Percentiles rank a stretch among this genome's conserved stretches.
Evolutionary conservation across 2,329 filamentous ascomycete genomes (phyloP).

Genomic region (Pseudogymnoascus sp.): DNA sequence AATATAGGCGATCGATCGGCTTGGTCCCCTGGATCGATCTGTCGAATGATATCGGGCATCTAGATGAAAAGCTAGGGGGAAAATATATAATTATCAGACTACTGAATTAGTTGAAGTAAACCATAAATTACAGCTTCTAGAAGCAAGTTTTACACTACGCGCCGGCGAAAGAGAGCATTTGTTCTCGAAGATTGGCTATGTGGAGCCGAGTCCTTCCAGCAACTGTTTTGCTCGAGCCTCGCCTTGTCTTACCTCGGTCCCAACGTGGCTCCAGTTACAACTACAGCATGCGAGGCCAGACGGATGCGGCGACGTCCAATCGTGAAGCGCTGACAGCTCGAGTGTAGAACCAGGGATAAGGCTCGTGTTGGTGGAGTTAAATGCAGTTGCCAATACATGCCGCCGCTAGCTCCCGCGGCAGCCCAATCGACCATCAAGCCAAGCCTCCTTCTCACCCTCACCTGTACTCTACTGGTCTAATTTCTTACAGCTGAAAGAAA

Average conservation of each 20-base stretch:
- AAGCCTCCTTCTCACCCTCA: background rate
- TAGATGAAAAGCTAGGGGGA: background rate
- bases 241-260: no score
- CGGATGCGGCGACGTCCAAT: background rate
- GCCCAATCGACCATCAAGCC: background rate
- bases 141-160: background rate
- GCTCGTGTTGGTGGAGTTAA: background rate
- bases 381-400: background rate
- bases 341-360: background rate
- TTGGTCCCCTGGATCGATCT: background rate
- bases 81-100: background rate
- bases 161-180: background rate
- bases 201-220: no score
- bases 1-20: background rate
- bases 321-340: background rate
- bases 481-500: background rate
- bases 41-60: background rate
- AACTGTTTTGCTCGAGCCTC: no score
- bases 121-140: background rate
- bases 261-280: no score
- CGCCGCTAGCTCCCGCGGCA: background rate
- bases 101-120: background rate
- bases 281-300: no score
- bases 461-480: background rate
- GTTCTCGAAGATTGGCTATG: background rate